Percentiles rank a stretch among this genome's conserved stretches.
phyloP scores from a whole-genome alignment of 805 yeast species.

The Clavispora phyllophila region DNA sequence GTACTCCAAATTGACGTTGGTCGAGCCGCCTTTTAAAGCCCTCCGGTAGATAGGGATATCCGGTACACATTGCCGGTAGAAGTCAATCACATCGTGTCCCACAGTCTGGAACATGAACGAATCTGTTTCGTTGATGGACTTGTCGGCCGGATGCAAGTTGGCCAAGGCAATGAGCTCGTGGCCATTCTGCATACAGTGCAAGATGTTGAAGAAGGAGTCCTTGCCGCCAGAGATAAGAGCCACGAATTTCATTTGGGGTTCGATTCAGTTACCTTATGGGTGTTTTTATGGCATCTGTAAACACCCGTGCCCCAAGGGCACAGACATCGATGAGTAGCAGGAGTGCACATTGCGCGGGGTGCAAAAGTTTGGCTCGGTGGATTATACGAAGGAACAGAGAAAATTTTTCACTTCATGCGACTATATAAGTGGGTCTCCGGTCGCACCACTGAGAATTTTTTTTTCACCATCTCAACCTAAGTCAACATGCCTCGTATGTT shows the following conservation, averaged over 20 bases:
- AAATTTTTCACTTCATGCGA: background rate
- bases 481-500: slow-evolving; percentile 64
- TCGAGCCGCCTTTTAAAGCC: slow-evolving; percentile 57
- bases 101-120: slow-evolving; percentile 98
- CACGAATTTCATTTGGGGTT: slow-evolving; percentile 77
- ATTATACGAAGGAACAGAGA: background rate
- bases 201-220: slow-evolving; percentile 85
- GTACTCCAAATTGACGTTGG: slow-evolving; percentile 67
- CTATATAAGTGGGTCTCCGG: background rate
- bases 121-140: slow-evolving; percentile 60
- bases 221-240: slow-evolving; percentile 95
- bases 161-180: slow-evolving; percentile 85
- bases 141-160: slow-evolving; percentile 63
- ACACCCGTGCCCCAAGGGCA: background rate
- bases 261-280: background rate
- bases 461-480: slow-evolving; percentile 9
- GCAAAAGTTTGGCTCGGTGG: background rate
- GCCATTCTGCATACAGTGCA: slow-evolving; percentile 80
- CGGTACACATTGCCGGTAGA: slow-evolving; percentile 57
- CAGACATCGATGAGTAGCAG: background rate
- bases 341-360: background rate
- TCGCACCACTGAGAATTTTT: background rate
- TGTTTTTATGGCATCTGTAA: background rate
- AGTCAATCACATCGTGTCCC: slow-evolving; percentile 73
- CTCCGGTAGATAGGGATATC: slow-evolving; percentile 77